Base-by-base conservation (phyloP, 177 flowering plant genomes). In the Telopea speciosissima region DNA sequence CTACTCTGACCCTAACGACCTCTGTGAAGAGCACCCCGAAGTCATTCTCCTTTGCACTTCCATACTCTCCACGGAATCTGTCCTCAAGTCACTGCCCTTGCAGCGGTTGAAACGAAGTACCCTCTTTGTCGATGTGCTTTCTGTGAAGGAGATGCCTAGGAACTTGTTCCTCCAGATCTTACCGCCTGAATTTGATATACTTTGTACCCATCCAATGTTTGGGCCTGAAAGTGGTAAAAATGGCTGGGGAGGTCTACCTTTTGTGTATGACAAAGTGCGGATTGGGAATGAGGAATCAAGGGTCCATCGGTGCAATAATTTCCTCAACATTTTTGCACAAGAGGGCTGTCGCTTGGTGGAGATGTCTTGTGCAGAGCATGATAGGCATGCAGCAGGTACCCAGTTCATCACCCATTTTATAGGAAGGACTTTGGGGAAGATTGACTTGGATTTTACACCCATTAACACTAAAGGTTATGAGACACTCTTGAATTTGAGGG, bases 151-250 rank as follows among this genome's bases (percentile, higher is more conserved):
- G 70, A 83, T 86, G 28, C 86, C 90, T 0, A 81, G 78, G 75
- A 80, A 69, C 22, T 66, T 85, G 61, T 83, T 88, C 71, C 72
- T 84, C 44, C 79, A 82, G 60, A 28, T 44, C 62, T 72, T 89
- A 36, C 93, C 90, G 3, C 49, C 23, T 25, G 76, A 85, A 42
- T 89, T 87, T 70, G 93, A 89, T 74, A 79, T 89, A 24, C 79
- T 89, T 26, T 89, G 93, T 70, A 87, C 90, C 1, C 93, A 89
- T 70, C 93, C 93, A 0, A 89, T 89, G 90, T 87, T 89, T 78
- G 90, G 54, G 19, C 54, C 54, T 12, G 54, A 49, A 49, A 49
- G 54, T 16, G 54, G 54, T 49, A 49, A 49, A 88, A 36, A 79
- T 65, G 83, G 86, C 56, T 88, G 92, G 92, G 73, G 68, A 9